Conservation (phyloP, 805 yeast species). For the Kodamaea sagamina region DNA sequence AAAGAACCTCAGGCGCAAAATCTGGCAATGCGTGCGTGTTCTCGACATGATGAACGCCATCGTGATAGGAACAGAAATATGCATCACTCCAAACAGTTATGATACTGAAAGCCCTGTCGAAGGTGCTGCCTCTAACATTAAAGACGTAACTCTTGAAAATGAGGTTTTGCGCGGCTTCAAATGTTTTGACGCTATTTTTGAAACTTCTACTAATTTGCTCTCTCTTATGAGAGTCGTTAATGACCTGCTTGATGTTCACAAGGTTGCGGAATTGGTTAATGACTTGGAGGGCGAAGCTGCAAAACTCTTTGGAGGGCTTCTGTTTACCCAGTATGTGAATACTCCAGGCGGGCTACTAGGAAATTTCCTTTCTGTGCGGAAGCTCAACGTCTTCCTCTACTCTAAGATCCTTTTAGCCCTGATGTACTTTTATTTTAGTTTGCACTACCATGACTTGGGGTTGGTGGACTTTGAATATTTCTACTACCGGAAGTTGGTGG, state of each 20-base stretch:
- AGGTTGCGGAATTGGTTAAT: slow-evolving; percentile 33
- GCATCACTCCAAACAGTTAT: slow-evolving; percentile 22
- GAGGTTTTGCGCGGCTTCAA: slow-evolving; percentile 39
- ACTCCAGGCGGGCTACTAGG: not conserved
- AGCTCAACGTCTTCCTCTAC: slow-evolving; percentile 19
- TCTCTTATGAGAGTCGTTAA: slow-evolving; percentile 39
- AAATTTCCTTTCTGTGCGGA: not conserved
- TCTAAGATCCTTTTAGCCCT: slow-evolving; percentile 18
- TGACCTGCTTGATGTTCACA: slow-evolving; percentile 36
- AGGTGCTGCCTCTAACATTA: slow-evolving; percentile 36
- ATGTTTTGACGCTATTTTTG: slow-evolving; percentile 32
- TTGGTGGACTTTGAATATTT: slow-evolving; percentile 17
- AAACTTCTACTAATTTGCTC: slow-evolving; percentile 25
- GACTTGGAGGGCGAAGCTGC: slow-evolving; percentile 38
- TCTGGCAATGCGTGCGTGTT: slow-evolving; percentile 55
- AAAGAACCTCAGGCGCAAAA: slow-evolving; percentile 50
- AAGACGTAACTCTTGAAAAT: slow-evolving; percentile 43
- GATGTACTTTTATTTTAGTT: slow-evolving; percentile 21
- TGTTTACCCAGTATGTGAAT: slow-evolving; percentile 2
- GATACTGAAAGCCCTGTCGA: slow-evolving; percentile 55
- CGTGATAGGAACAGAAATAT: slow-evolving; percentile 21
- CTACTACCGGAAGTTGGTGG: slow-evolving; percentile 20
- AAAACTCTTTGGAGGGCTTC: slow-evolving; percentile 24
- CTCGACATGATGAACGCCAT: slow-evolving; percentile 44
- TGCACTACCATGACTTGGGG: slow-evolving; percentile 20